Evolutionary conservation across 2,329 filamentous ascomycete genomes (phyloP).

Genomic region (Ramularia collo-cygni): DNA sequence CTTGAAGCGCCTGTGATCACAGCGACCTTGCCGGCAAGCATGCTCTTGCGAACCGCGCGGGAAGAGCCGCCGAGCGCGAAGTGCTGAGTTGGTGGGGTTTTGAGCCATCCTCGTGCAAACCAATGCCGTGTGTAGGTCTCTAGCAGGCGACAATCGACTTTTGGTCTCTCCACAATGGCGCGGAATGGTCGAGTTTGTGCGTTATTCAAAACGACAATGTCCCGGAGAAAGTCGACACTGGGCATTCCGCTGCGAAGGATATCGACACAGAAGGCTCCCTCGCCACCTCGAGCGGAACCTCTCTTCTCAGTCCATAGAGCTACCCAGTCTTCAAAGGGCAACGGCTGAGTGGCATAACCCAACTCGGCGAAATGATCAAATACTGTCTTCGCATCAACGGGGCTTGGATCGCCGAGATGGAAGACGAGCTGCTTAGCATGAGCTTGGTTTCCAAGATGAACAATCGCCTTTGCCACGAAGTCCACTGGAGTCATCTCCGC

Average conservation of each 20-base stretch:
- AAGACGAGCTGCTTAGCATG: slow-evolving; percentile 59
- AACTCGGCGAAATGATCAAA: slow-evolving; percentile 60
- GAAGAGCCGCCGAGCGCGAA: slow-evolving; percentile 40
- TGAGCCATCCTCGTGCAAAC: slow-evolving; percentile 72
- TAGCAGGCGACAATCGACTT: slow-evolving; percentile 62
- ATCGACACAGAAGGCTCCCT: slow-evolving; percentile 69
- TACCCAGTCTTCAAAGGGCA: slow-evolving; percentile 69
- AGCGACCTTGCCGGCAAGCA: slow-evolving; percentile 62
- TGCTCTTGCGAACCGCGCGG: slow-evolving; percentile 52
- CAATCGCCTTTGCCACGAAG: slow-evolving; percentile 68
- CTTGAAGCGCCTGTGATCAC: slow-evolving; percentile 75
- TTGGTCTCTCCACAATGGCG: slow-evolving; percentile 55
- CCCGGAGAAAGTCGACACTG: slow-evolving; percentile 61
- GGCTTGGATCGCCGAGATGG: slow-evolving; percentile 67
- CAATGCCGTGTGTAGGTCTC: slow-evolving; percentile 75
- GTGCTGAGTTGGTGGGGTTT: slow-evolving; percentile 51
- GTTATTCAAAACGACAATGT: slow-evolving; percentile 68
- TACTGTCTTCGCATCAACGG: slow-evolving; percentile 58
- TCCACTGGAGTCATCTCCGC: slow-evolving; percentile 81
- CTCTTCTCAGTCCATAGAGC: slow-evolving; percentile 65
- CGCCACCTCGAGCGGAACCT: slow-evolving; percentile 56
- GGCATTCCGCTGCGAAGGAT: slow-evolving; percentile 78
- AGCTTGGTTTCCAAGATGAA: slow-evolving; percentile 60
- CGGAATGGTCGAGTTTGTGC: slow-evolving; percentile 56
- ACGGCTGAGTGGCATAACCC: slow-evolving; percentile 61